Evolutionary conservation across 169 alveolate species (phyloP), one percentile per base, ranked within the genome.

Genomic region (Condylostoma magnum): DNA sequence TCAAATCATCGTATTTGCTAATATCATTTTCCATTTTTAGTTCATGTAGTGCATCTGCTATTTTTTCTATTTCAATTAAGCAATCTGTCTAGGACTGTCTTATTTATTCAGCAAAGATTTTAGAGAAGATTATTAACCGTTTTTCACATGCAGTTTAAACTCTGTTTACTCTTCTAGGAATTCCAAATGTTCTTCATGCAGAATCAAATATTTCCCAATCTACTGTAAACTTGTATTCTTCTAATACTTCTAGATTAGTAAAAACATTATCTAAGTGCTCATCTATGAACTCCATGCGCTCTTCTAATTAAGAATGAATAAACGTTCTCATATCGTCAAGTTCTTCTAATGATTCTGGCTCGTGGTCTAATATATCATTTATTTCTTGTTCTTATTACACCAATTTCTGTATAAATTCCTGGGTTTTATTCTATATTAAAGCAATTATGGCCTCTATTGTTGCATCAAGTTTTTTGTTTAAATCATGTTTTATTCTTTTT

Each of bases 291-390:
- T 67, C 66, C 18, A 67, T 36, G 31, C 36, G 46, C 1, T n/a
- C 60, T 15, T 31, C n/a, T 4, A 67, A 36, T 5, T 67, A 27
- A 12, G 10, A 15, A 36, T 27, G 10, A 15, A 67, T 25, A 31
- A 67, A 67, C n/a, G 76, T 48, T 48, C 34, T 67, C 18, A 67
- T 50, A 18, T 51, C 66, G 15, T 67, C 66, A 15, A 67, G 76
- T 51, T 67, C 76, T 50, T 67, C 76, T 31, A 67, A 34, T 15
- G 46, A 31, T 28, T 27, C 50, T 1, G 76, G 76, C 4, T 33
- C 37, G 22, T 63, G 73, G 6, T 31, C 33, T 2, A 63, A 15
- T n/a, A 44, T 46, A 22, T 63, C 25, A 15, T 15, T 44, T 25
- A 38, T 44, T 43, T 63, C 73, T 6, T 8, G 28, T n/a, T 50